Base-by-base conservation (phyloP, 2,329 filamentous ascomycete species). In the Penicillium sp. region DNA sequence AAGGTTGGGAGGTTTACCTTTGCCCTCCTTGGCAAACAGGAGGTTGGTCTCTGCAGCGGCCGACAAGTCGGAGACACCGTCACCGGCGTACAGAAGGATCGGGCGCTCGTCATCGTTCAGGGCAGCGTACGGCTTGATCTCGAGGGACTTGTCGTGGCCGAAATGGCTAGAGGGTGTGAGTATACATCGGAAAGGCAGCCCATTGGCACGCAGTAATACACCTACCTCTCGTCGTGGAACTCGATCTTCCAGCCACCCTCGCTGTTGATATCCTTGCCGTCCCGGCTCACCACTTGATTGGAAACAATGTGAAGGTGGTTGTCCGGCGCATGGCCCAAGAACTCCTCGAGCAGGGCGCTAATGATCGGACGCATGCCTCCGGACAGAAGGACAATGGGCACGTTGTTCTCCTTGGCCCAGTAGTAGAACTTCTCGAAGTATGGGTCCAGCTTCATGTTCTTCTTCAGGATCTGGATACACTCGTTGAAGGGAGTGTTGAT, bases 91-190 rank as follows among this genome's bases (percentile, higher is more conserved):
- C 68, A 97, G 89, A 72, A 97, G 81, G 31, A 82, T 84, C 2
- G 93, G 93, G 34, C 89, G 79, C 61, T 86, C 71, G 26, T 75
- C 68, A 11, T 75, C 75, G 0, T 87, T 82, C 35, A 95, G 76
- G 22, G 81, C 67, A 22, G 69, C 69, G 71, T 97, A 97, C 42
- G 89, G 89, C 55, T 87, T 82, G 61, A 98, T 89, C 66, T 93
- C 88, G 44, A 91, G 76, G 22, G 85, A 90, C 80, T 98, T 98
- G 77, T 98, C 91, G 66, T 98, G 93, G n/a, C 93, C 93, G 61
- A 94, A 94, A 48, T 84, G 78, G 64, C 86, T 87, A 52, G 23
- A 42, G 49, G 42, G 40, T 24, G 29, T 40, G 37, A 40, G 37
- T 8, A 32, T 10, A 8, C 9, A 34, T 27, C 11, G 7, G 11